Base-by-base conservation (phyloP, 2,329 filamentous ascomycete genomes). In the Colletotrichum truncatum region DNA sequence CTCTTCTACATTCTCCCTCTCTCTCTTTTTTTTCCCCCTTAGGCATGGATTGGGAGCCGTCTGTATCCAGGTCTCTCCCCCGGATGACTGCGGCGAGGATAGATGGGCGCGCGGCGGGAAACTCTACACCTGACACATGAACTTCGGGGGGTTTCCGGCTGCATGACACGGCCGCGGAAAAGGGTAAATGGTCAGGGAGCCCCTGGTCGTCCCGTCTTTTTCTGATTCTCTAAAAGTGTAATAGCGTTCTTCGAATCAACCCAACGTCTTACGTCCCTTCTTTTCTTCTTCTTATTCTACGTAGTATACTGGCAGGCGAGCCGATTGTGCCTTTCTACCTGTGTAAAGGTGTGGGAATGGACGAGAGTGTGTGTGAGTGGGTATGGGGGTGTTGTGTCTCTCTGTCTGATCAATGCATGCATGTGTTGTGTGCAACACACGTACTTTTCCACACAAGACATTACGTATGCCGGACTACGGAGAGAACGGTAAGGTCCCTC, bases 241-340 rank as follows among this genome's bases (percentile, higher is more conserved):
- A n/a, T 32, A 51, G 25, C 49, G 41, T 62, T 55, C 57, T 36
- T 38, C 9, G 14, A 28, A 18, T 36, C 54, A 65, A 51, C 63
- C 63, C 57, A 65, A 62, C 49, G 43, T 65, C 34, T 56, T 65
- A 28, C 48, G 49, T 62, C 63, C 60, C 49, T 55, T 65, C 49
- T 55, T 48, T 53, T 16, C n/a, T 38, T 48, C 30, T 43, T 55
- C 38, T 53, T 16, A 14, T 38, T 48, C 30, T 26, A 26, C 38
- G 28, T 23, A 28, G 26, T 51, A 16, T 49, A 16, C 25, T 41
- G 23, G 56, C 43, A 38, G 63, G 49, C 51, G 49, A 65, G 52
- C 49, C 63, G 62, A 65, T 32, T 55, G 52, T 45, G 38, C 30
- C 28, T 49, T 25, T 49, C n/a, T n/a, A n/a, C n/a, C n/a, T n/a